Evolutionary conservation across 2,329 filamentous ascomycete genomes (phyloP).

Genomic region (Ophiocordyceps sinensis): DNA sequence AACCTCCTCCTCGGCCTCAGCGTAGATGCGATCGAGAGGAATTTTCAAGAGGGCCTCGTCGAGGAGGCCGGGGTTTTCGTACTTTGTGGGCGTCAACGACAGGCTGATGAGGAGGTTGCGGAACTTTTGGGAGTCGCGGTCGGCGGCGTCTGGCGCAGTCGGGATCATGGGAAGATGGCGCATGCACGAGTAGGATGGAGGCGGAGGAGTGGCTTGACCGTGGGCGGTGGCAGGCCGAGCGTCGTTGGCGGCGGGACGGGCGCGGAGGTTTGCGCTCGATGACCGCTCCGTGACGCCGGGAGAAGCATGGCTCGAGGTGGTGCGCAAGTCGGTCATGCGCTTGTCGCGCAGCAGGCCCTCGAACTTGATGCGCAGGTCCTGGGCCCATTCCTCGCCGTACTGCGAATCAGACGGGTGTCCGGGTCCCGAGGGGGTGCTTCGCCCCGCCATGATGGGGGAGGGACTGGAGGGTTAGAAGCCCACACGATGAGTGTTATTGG

Average conservation of each 20-base stretch:
- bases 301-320: slow-evolving; percentile 40
- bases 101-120: slow-evolving; percentile 72
- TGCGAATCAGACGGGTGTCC: slow-evolving; percentile 17
- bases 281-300: slow-evolving; percentile 35
- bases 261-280: slow-evolving; percentile 33
- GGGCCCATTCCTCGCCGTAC: slow-evolving; percentile 61
- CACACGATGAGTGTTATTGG: not conserved
- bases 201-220: slow-evolving; percentile 26
- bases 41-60: slow-evolving; percentile 83
- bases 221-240: slow-evolving; percentile 33
- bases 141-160: slow-evolving; percentile 51
- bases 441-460: slow-evolving; percentile 21
- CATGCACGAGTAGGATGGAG: slow-evolving; percentile 33
- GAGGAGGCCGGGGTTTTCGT: slow-evolving; percentile 87
- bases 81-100: slow-evolving; percentile 79
- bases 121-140: slow-evolving; percentile 58
- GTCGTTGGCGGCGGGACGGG: slow-evolving; percentile 21
- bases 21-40: slow-evolving; percentile 80
- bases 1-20: slow-evolving; percentile 84
- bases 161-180: slow-evolving; percentile 45
- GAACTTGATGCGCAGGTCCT: slow-evolving; percentile 69
- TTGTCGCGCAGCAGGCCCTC: slow-evolving; percentile 76
- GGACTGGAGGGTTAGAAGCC: not conserved
- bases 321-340: slow-evolving; percentile 63
- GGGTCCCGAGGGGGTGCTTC: slow-evolving; percentile 18